Conservation (phyloP, 257 asterid genomes). For the Nicotiana obtusifolia region DNA sequence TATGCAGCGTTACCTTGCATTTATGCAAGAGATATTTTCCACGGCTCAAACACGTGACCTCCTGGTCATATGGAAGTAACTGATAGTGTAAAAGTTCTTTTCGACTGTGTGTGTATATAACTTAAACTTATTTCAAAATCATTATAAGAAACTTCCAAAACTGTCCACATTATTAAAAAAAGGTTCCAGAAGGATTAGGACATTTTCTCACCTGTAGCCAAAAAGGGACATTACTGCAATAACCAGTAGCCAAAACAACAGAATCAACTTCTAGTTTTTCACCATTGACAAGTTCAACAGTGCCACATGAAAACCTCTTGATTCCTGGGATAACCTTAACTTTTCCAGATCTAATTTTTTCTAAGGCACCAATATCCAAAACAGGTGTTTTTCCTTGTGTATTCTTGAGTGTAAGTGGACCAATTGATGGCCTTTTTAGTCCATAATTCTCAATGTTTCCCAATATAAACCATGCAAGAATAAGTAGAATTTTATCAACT, state of each 20-base stretch:
- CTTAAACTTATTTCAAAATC: background rate
- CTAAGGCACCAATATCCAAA: constrained; percentile 70
- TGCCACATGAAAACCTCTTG: constrained; percentile 38
- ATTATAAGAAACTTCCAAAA: background rate
- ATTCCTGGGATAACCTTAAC: constrained; percentile 59
- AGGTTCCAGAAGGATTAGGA: background rate
- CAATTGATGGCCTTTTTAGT: constrained; percentile 48
- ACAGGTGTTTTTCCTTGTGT: constrained; percentile 76
- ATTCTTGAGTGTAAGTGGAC: constrained; percentile 72
- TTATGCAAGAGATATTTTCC: too few relatives aligned
- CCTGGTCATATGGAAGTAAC: too few relatives aligned
- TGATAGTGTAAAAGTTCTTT: background rate
- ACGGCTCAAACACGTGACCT: too few relatives aligned
- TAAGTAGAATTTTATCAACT: constrained; percentile 59
- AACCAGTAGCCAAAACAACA: constrained; percentile 79
- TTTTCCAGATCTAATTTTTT: constrained; percentile 50
- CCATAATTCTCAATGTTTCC: constrained; percentile 67
- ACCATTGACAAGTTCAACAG: constrained; percentile 52
- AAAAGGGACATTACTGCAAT: constrained; percentile 84
- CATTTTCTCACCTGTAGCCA: constrained; percentile 73
- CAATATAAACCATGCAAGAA: constrained; percentile 64
- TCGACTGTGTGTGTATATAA: background rate
- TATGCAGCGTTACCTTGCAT: too few relatives aligned
- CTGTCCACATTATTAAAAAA: background rate
- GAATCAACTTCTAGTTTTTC: constrained; percentile 49